A percentile compares a stretch with the other conserved stretches of the same genome.
Conservation (phyloP, 768 basidiomycete genomes). For the Auriscalpium orientale region DNA sequence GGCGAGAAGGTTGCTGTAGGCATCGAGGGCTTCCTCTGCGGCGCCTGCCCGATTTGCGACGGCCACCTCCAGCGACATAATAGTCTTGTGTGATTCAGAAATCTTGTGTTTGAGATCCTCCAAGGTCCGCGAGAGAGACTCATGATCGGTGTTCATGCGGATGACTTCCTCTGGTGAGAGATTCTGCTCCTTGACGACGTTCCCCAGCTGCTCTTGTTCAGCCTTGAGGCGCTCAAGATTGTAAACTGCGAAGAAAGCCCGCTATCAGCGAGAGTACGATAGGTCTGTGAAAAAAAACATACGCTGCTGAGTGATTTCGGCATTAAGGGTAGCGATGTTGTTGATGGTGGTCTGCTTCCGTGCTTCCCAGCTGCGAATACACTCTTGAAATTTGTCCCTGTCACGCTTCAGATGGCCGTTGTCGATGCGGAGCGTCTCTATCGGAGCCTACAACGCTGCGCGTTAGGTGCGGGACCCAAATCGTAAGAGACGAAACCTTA, state of each 20-base stretch:
- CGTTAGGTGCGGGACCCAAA: not conserved
- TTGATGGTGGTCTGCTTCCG: conserved; percentile 63
- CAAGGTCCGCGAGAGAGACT: conserved; percentile 62
- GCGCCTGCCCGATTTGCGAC: conserved; percentile 72
- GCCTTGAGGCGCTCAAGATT: conserved; percentile 55
- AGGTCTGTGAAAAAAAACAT: conserved; percentile 14
- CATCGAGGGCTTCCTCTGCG: conserved; percentile 75
- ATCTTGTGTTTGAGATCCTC: conserved; percentile 75
- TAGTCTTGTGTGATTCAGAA: conserved; percentile 59
- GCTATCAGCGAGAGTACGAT: not conserved
- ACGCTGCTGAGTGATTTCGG: conserved; percentile 54
- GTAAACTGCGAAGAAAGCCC: not conserved
- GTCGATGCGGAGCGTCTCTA: conserved; percentile 54
- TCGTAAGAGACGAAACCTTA: conserved; percentile 23
- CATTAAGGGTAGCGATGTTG: conserved; percentile 59
- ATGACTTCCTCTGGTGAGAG: conserved; percentile 86
- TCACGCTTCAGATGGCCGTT: conserved; percentile 63
- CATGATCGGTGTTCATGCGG: conserved; percentile 87
- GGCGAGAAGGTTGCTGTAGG: conserved; percentile 70
- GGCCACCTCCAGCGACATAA: conserved; percentile 78
- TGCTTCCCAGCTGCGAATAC: conserved; percentile 61
- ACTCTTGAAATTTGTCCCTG: conserved; percentile 70
- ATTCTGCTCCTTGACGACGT: conserved; percentile 79
- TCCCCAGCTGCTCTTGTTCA: conserved; percentile 56
- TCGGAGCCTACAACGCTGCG: conserved; percentile 31